Base-by-base conservation (phyloP, 495 filamentous ascomycete genomes). In the Hyphodiscus hymeniophilus region DNA sequence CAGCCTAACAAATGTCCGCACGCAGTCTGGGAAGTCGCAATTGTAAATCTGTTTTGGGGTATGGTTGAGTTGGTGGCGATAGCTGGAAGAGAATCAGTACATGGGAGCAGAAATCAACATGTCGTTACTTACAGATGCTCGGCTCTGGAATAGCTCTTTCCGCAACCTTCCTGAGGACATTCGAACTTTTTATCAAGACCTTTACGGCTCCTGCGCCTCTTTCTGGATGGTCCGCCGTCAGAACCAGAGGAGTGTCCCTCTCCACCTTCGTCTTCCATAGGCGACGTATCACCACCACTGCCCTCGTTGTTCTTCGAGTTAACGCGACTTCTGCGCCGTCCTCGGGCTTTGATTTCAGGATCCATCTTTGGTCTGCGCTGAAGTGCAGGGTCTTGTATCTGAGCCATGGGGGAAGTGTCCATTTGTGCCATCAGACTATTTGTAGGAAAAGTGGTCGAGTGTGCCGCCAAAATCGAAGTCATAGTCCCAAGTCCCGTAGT, bases 41-140 rank as follows among this genome's bases (percentile, higher is more conserved):
- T 78, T 81, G 62, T 94, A 98, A 28, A 97, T 95, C 59, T 94
- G 86, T 66, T 98, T 97, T 7, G 91, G 90, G 73, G 73, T 82
- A 83, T 92, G 92, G 59, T 98, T 98, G 56, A 98, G 66, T 66
- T 96, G 91, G 66, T 98, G 92, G 18, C 92, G 80, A 65, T 95
- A 76, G 26, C 75, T 78, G 38, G 1, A 63, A 51, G 26, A 28
- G 26, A 10, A 28, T 28, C 26, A 28, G 26, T 28, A 28, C 26
- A 28, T 5, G 10, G 26, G 4, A 28, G 51, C 69, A 70, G 28
- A 72, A 56, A 52, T 69, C 10, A 28, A 28, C 26, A 28, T 28
- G 4, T 5, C 26, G 41, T 63, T 21, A 52, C 74, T 65, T 65
- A 95, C 63, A 98, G 74, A 70, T 98, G 92, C 66, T 98, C 92